Base-by-base conservation (phyloP, 2,329 filamentous ascomycete species). In the Lecanicillium sp. region DNA sequence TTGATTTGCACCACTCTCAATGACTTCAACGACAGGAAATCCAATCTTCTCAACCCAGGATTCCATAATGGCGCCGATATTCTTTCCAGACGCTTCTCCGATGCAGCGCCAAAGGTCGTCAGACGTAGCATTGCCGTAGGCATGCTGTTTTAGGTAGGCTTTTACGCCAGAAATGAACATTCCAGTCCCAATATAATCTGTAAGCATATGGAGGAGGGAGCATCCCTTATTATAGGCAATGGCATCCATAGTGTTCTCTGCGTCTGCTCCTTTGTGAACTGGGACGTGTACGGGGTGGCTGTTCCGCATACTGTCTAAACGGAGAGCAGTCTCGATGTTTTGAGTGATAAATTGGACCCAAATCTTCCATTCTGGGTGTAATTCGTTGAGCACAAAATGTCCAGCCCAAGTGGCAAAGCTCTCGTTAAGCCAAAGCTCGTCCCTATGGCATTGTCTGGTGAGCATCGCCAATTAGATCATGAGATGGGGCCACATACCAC, bases 371-470 rank as follows among this genome's bases (percentile, higher is more conserved):
- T 96, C 90, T 3, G 92, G 92, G 62, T 97, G 87, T 39, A 97
- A 77, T 56, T 94, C 76, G 57, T 96, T 87, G 42, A 89, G 79
- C 8, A 88, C 89, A 45, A 89, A 75, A 90, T 90, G 97, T 37
- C 90, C 90, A 30, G 95, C 89, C 90, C 89, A 97, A 3, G 92
- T 97, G 30, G 92, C 92, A 57, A 98, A 98, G 11, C 89, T 89
- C 62, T 97, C 90, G 54, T 94, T 94, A 36, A 94, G 73, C 88
- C 87, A 94, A 29, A 92, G 74, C 65, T 94, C 85, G 56, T 82
- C n/a, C n/a, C n/a, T n/a, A n/a, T n/a, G n/a, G n/a, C n/a, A n/a
- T n/a, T n/a, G n/a, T n/a, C n/a, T n/a, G 86, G n/a, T n/a, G n/a
- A n/a, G n/a, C n/a, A n/a, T n/a, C n/a, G n/a, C n/a, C n/a, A n/a